These are phyloP conservation scores for Seiridium unicorne DNA, from an alignment of 2,329 filamentous ascomycete species.

Conservation along the genomic window DNA sequence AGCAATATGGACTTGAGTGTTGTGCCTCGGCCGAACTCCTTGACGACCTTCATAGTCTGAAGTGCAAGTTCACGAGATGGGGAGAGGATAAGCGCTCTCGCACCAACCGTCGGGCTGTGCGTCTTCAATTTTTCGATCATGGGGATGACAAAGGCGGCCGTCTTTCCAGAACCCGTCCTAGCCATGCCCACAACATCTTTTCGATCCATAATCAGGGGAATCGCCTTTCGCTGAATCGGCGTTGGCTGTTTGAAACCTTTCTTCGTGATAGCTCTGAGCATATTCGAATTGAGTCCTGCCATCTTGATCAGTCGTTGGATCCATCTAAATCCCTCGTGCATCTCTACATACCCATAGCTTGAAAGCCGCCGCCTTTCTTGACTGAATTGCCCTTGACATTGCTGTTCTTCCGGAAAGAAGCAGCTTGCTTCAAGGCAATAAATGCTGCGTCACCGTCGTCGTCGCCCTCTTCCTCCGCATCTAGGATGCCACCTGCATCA, in stretches of 20 bases:
- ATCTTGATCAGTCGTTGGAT: slow-evolving; percentile 10
- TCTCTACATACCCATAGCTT: slow-evolving; percentile 71
- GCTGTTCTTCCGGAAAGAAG: slow-evolving; percentile 80
- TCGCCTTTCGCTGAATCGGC: slow-evolving; percentile 95
- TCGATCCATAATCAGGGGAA: slow-evolving; percentile 83
- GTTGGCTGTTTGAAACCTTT: slow-evolving; percentile 97
- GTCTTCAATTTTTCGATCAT: slow-evolving; percentile 93
- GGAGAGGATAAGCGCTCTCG: slow-evolving; percentile 83
- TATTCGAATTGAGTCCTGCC: slow-evolving; percentile 70
- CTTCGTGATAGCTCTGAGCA: slow-evolving; percentile 86
- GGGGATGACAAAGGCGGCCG: slow-evolving; percentile 94
- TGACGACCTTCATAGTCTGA: slow-evolving; percentile 94
- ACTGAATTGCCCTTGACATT: slow-evolving; percentile 82
- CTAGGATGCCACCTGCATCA: slow-evolving; percentile 61
- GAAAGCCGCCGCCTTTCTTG: slow-evolving; percentile 96
- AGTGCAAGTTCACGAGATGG: slow-evolving; percentile 92
- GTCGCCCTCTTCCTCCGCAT: slow-evolving; percentile 46
- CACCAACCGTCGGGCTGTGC: slow-evolving; percentile 83
- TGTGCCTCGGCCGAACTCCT: slow-evolving; percentile 86
- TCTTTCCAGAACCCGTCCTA: slow-evolving; percentile 97
- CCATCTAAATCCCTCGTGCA: neutral
- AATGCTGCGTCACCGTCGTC: slow-evolving; percentile 79
- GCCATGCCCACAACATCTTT: slow-evolving; percentile 99
- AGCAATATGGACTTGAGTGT: slow-evolving; percentile 88
- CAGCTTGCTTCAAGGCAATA: slow-evolving; percentile 83